Evolutionary conservation across 1,139 yeast species (phyloP).

Genomic region (Geotrichum klebahnii): DNA sequence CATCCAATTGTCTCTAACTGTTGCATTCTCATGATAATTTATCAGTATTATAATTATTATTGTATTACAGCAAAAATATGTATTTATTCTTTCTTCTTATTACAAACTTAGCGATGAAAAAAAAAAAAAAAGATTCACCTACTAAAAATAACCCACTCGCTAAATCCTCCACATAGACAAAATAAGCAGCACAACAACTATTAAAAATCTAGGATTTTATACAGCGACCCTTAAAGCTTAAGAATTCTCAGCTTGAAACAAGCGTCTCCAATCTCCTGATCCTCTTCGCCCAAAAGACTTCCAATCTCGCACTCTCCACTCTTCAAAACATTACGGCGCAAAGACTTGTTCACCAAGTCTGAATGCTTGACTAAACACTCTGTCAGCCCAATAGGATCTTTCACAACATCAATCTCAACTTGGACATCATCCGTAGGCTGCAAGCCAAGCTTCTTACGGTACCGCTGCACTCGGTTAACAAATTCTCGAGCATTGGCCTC

Average conservation of each 20-base stretch:
- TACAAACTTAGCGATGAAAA: no score
- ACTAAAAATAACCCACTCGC: no score
- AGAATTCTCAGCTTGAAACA: constrained; percentile 75
- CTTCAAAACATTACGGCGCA: constrained; percentile 51
- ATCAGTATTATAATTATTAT: no score
- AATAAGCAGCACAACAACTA: no score
- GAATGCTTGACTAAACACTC: constrained; percentile 60
- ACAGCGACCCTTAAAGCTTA: constrained; percentile 43
- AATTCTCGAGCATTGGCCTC: constrained; percentile 97
- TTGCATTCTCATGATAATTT: no score
- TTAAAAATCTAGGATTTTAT: no score
- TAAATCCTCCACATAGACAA: no score
- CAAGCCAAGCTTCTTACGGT: constrained; percentile 93
- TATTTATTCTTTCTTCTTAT: no score
- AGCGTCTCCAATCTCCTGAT: constrained; percentile 83
- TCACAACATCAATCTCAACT: constrained; percentile 70
- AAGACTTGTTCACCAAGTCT: constrained; percentile 68
- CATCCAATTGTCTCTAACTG: no score
- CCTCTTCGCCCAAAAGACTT: constrained; percentile 72
- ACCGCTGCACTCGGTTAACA: constrained; percentile 93
- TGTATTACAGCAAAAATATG: no score
- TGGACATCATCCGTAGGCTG: constrained; percentile 92
- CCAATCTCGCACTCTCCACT: constrained; percentile 27
- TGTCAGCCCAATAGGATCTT: constrained; percentile 64
- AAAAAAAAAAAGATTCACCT: no score